Conservation (phyloP, 805 yeast genomes). For the Suhomyces pyralidae region DNA sequence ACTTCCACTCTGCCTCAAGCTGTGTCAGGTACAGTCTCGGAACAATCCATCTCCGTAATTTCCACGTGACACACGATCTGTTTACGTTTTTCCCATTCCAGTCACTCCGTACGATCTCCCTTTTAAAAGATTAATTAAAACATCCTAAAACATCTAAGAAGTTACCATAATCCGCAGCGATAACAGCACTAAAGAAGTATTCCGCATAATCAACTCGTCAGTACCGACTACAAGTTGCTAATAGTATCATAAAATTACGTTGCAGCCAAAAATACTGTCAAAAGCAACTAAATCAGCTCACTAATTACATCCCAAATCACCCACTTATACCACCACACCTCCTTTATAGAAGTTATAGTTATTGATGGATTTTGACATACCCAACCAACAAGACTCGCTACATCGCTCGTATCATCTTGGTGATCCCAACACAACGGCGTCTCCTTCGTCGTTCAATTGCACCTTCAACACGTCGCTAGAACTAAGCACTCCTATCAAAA, state of each 20-base stretch:
- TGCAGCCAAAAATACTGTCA: not conserved
- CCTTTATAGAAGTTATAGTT: not conserved
- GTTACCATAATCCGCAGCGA: not conserved
- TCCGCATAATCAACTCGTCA: not conserved
- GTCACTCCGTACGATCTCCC: not conserved
- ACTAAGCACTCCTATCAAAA: constrained; percentile 41
- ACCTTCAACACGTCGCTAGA: constrained; percentile 11
- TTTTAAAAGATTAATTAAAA: not conserved
- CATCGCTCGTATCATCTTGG: not conserved
- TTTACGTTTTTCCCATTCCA: constrained; percentile 3
- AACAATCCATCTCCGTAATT: not conserved
- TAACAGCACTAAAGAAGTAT: no score
- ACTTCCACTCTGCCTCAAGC: not conserved
- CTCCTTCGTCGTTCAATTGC: constrained; percentile 4
- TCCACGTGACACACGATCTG: not conserved
- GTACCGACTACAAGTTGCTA: not conserved
- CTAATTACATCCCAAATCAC: not conserved
- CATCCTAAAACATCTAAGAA: not conserved
- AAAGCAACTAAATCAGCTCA: not conserved
- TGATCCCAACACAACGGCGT: constrained; percentile 2
- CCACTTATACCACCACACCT: not conserved
- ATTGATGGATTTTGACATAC: not conserved
- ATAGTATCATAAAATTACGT: not conserved
- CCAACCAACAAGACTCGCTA: not conserved
- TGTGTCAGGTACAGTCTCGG: not conserved